phyloP scores from a whole-genome alignment of 1,139 yeast genomes.

The Debaryomyces subglobosus region DNA sequence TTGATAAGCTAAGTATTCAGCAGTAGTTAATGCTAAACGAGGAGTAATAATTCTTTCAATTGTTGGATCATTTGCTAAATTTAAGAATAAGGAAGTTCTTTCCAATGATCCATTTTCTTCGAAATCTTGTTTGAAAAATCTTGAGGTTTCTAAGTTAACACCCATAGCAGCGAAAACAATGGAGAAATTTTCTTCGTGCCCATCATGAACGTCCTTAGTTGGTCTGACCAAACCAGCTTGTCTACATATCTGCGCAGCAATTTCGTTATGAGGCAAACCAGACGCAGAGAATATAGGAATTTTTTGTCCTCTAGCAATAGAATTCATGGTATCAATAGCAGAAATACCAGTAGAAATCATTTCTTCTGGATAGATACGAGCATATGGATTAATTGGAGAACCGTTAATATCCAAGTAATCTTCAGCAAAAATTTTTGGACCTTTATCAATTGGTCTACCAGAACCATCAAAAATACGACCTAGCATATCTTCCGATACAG shows the following conservation, averaged over 20 bases:
- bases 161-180: constrained; percentile 95
- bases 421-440: constrained; percentile 97
- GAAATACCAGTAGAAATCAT: constrained; percentile 99
- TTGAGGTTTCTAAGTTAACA: constrained; percentile 51
- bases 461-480: constrained; percentile 99
- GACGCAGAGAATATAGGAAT: constrained; percentile 98
- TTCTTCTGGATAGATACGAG: constrained; percentile 99
- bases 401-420: constrained; percentile 98
- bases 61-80: constrained; percentile 98
- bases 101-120: constrained; percentile 98
- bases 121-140: constrained; percentile 90
- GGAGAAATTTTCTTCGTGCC: constrained; percentile 98
- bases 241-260: constrained; percentile 99
- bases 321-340: constrained; percentile 98
- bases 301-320: constrained; percentile 99
- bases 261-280: constrained; percentile 98
- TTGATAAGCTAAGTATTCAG: constrained; percentile 97
- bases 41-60: constrained; percentile 99
- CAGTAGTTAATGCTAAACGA: constrained; percentile 98
- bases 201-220: constrained; percentile 98
- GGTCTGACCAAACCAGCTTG: constrained; percentile 99
- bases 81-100: constrained; percentile 93
- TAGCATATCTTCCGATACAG: constrained; percentile 95
- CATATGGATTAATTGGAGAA: constrained; percentile 96
- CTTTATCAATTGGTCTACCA: constrained; percentile 97